Base-by-base conservation (phyloP, 768 basidiomycete genomes). In the Suillus clintonianus region DNA sequence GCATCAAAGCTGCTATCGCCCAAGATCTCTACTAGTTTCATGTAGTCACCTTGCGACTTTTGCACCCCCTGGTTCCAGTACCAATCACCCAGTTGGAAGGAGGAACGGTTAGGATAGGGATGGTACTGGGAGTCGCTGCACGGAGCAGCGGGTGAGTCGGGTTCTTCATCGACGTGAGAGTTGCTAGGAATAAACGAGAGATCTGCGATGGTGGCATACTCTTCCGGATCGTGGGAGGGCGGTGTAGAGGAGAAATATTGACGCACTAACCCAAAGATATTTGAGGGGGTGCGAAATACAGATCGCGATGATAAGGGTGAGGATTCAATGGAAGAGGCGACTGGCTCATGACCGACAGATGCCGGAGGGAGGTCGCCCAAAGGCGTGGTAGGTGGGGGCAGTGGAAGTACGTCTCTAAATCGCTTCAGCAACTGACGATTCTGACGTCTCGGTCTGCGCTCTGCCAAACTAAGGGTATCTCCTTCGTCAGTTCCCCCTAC, bases 91-190 rank as follows among this genome's bases (percentile, higher is more conserved):
- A 50, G 42, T 6, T 17, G 24, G 10, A 43, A 60, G 7, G 60
- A 50, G 41, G 34, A 62, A 32, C 47, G 22, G 36, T 68, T 70
- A 6, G 69, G 68, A 60, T 63, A 69, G 17, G 67, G 69, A 41
- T 60, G 34, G 32, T 65, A 65, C 24, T 34, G 42, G 45, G n/a
- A 45, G n/a, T 22, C 2, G 8, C 53, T 51, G 37, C 7, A 5
- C 1, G 58, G 22, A 22, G n/a, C 13, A 10, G 5, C 0, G 10
- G 4, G n/a, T 4, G n/a, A 9, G 10, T 45, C 43, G 8, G n/a
- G n/a, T 27, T 27, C 27, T 27, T 27, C 27, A 27, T 27, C 27
- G 0, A 45, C 10, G 0, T 45, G 4, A n/a, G 4, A 5, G 43
- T 1, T 47, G 45, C 45, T 22, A 47, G 11, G 5, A 47, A 47